phyloP scores from a whole-genome alignment of 2,329 filamentous ascomycete species.

The Pyricularia sp. region DNA sequence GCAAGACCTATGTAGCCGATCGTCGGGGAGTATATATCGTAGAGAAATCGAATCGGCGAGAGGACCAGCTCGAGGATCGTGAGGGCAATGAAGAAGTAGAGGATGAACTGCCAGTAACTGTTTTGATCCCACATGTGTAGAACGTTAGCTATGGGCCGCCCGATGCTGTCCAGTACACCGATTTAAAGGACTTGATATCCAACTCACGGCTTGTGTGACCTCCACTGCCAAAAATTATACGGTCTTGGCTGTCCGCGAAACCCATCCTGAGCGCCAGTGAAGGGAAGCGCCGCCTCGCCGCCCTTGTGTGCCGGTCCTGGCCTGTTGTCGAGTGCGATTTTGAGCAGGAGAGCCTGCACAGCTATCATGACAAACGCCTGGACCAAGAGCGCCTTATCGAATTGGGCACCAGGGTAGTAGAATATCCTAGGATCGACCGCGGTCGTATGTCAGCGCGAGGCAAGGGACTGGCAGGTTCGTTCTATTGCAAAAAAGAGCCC shows the following conservation, averaged over 20 bases:
- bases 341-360: constrained; percentile 50
- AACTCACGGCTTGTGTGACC: constrained; percentile 47
- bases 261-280: constrained; percentile 37
- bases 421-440: constrained; percentile 37
- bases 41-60: constrained; percentile 41
- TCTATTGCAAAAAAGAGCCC: neutral
- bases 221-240: constrained; percentile 77
- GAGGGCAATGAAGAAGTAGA: constrained; percentile 51
- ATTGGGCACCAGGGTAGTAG: constrained; percentile 55
- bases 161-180: neutral
- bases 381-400: constrained; percentile 48
- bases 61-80: constrained; percentile 55
- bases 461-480: neutral
- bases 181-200: neutral
- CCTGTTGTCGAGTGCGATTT: constrained; percentile 57
- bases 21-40: constrained; percentile 49
- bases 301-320: constrained; percentile 45
- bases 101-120: constrained; percentile 64
- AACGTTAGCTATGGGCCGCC: neutral
- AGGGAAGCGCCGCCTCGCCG: constrained; percentile 48
- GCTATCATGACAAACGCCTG: constrained; percentile 54
- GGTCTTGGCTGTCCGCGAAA: constrained; percentile 39
- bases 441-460: neutral
- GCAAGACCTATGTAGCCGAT: constrained; percentile 66
- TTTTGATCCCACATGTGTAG: constrained; percentile 21